phyloP scores from a whole-genome alignment of 129 eudicot species.

The Flaveria sonorensis region DNA sequence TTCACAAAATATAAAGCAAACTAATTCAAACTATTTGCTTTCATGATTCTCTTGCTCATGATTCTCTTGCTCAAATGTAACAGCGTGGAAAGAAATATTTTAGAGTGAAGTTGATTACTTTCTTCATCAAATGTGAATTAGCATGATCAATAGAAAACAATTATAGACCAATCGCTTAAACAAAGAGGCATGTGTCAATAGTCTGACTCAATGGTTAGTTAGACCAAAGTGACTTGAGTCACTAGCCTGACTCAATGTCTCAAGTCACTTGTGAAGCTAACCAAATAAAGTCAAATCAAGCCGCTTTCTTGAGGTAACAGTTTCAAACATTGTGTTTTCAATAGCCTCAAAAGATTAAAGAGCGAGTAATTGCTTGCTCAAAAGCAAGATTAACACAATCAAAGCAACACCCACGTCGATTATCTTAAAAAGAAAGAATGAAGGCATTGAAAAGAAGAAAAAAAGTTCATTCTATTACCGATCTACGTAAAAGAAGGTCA shows the following conservation, averaged over 20 bases:
- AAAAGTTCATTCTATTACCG: slow-evolving; percentile 26
- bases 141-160: too few relatives aligned
- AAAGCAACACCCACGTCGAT: slow-evolving; percentile 26
- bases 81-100: slow-evolving; percentile 7
- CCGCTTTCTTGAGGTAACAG: slow-evolving; percentile 16
- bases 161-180: too few relatives aligned
- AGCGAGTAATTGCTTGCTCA: slow-evolving; percentile 10
- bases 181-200: too few relatives aligned
- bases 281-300: too few relatives aligned
- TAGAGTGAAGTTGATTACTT: too few relatives aligned
- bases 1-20: slow-evolving; percentile 22
- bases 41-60: slow-evolving; percentile 35
- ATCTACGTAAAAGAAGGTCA: not conserved
- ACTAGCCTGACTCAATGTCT: too few relatives aligned
- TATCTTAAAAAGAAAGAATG: not conserved
- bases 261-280: too few relatives aligned
- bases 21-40: slow-evolving; percentile 17
- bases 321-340: slow-evolving; percentile 6
- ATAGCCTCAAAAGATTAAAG: not conserved
- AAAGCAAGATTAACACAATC: slow-evolving; percentile 6
- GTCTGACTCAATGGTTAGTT: too few relatives aligned
- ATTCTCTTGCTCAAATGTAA: slow-evolving; percentile 35
- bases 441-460: not conserved
- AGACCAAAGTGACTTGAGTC: too few relatives aligned
- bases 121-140: too few relatives aligned